Evolutionary conservation across 805 yeast genomes (phyloP).

Genomic region (Kodamaea lidongshanica): DNA sequence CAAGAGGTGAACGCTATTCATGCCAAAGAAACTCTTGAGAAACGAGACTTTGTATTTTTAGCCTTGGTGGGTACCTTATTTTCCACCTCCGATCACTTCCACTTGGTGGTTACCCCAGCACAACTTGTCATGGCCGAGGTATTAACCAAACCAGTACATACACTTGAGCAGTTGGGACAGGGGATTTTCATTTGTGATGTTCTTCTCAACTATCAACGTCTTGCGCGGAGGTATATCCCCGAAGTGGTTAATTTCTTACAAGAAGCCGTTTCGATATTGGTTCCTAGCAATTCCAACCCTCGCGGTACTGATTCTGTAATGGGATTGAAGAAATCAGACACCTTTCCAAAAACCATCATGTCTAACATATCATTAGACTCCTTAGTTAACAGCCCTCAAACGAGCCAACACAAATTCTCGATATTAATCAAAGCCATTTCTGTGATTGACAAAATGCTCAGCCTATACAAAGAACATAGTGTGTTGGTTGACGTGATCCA

Average conservation of each 20-base stretch:
- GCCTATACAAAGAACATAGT: conserved; percentile 56
- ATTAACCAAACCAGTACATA: conserved; percentile 28
- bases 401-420: conserved; percentile 18
- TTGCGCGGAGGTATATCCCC: conserved; percentile 77
- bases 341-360: conserved; percentile 11
- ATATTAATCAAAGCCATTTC: conserved; percentile 29
- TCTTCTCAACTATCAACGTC: conserved; percentile 64
- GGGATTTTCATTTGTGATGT: conserved; percentile 65
- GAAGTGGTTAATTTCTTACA: conserved; percentile 62
- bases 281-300: conserved; percentile 31
- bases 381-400: conserved; percentile 3
- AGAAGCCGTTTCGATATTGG: conserved; percentile 40
- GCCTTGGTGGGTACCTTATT: conserved; percentile 68
- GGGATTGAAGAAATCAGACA: conserved; percentile 9
- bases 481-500: conserved; percentile 54
- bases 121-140: conserved; percentile 66
- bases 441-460: conserved; percentile 25
- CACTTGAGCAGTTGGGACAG: conserved; percentile 41
- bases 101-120: conserved; percentile 82
- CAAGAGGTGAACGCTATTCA: conserved; percentile 51
- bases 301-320: conserved; percentile 9
- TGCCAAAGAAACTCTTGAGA: conserved; percentile 9
- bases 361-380: conserved; percentile 7
- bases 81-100: conserved; percentile 95
- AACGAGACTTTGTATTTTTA: conserved; percentile 58